A percentile compares a stretch with the other conserved stretches of the same genome.
Conservation (phyloP, 257 asterid genomes). For the Lycium ferocissimum region DNA sequence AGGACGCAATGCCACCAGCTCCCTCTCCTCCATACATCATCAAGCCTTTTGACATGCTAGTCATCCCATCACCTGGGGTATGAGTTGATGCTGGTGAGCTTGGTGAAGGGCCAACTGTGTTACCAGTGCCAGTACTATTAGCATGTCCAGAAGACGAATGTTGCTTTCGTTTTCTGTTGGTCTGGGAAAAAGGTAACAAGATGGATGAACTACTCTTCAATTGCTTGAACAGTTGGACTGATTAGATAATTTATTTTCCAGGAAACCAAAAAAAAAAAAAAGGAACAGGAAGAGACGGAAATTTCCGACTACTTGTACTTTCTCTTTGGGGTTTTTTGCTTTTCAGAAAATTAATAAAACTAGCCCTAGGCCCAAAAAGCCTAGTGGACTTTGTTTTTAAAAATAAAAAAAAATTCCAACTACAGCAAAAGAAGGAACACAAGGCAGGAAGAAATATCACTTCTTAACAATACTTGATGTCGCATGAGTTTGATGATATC, state of each 20-base stretch:
- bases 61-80: conserved; percentile 92
- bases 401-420: neutral
- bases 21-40: conserved; percentile 88
- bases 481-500: conserved; percentile 16
- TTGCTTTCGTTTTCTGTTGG: conserved; percentile 90
- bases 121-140: conserved; percentile 59
- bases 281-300: neutral
- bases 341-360: too few relatives aligned
- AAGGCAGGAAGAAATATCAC: neutral
- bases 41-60: conserved; percentile 84
- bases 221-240: neutral
- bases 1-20: conserved; percentile 79
- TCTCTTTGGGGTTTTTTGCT: too few relatives aligned
- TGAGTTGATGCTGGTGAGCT: conserved; percentile 94
- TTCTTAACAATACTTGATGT: neutral
- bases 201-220: neutral
- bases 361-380: too few relatives aligned
- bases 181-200: conserved; percentile 54
- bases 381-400: too few relatives aligned
- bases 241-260: neutral
- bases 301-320: neutral
- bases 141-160: conserved; percentile 82
- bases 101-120: conserved; percentile 55
- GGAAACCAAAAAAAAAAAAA: neutral
- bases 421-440: neutral